Conservation (phyloP, 495 filamentous ascomycete genomes). For the Aspergillus saccharolyticus region DNA sequence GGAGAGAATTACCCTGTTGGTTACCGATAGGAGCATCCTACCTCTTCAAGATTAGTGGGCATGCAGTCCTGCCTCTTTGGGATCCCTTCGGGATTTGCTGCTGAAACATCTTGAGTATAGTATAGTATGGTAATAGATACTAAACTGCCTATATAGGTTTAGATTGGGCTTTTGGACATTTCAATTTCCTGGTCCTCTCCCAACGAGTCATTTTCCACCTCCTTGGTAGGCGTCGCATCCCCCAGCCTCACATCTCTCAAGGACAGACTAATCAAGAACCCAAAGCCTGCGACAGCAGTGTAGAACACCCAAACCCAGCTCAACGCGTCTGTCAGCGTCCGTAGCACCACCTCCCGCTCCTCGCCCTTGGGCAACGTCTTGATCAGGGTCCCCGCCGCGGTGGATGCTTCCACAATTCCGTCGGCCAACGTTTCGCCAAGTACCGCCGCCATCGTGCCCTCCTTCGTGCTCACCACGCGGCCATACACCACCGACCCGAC, state of each 20-base stretch:
- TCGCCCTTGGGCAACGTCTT: not conserved
- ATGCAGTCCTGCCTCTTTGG: too few species aligned
- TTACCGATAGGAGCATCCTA: not conserved
- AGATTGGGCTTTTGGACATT: not conserved
- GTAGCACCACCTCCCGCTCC: not conserved
- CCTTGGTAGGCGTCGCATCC: not conserved
- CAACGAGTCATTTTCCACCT: not conserved
- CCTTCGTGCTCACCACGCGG: not conserved
- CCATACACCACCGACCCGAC: constrained; percentile 35
- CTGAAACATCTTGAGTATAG: too few species aligned
- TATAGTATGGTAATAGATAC: too few species aligned
- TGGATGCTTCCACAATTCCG: not conserved
- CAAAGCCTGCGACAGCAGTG: not conserved
- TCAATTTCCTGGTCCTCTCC: not conserved
- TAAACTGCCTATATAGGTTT: too few species aligned
- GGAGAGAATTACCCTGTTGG: not conserved
- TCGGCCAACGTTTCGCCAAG: not conserved
- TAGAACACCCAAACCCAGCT: constrained; percentile 1
- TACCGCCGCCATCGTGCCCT: not conserved
- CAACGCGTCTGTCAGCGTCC: not conserved
- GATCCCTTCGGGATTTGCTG: too few species aligned
- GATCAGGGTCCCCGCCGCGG: not conserved
- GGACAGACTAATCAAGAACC: not conserved
- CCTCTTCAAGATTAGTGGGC: not conserved
- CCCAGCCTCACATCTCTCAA: not conserved